Conservation (phyloP, 192 early-diverging fungal genomes). For the Neocallimastix lanati region DNA sequence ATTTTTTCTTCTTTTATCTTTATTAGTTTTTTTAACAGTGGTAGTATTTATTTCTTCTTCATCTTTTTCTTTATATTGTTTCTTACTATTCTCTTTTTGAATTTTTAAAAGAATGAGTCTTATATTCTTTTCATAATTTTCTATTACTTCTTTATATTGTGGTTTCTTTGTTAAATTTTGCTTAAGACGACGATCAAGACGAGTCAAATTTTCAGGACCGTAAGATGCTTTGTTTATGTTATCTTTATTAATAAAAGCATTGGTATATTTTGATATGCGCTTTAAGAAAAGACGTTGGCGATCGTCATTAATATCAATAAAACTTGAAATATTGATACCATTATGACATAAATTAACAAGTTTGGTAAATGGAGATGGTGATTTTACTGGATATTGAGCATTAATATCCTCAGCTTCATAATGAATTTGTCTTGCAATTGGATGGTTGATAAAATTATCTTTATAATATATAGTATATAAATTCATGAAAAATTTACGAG, state of each 20-base stretch:
- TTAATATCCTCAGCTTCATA: background rate
- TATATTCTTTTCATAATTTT: background rate
- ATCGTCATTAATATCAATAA: background rate
- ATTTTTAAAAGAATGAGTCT: background rate
- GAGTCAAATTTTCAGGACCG: background rate
- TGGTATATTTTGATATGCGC: background rate
- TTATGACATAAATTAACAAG: background rate
- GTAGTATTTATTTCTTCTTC: background rate
- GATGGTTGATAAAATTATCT: background rate
- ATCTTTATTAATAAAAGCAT: background rate
- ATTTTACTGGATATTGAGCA: background rate
- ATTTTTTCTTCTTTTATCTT: background rate
- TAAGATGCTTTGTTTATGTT: background rate
- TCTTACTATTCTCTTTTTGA: background rate
- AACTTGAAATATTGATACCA: background rate
- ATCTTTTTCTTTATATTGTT: too few relatives aligned
- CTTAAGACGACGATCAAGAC: background rate
- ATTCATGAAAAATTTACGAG: too few relatives aligned
- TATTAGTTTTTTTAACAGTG: background rate
- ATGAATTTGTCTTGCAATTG: background rate
- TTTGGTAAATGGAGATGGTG: background rate
- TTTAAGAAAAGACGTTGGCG: background rate
- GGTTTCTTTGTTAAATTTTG: background rate
- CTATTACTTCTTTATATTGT: background rate
- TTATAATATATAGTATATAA: too few relatives aligned